Evolutionary conservation across 805 yeast species (phyloP).

Genomic region (Candida quercuum): DNA sequence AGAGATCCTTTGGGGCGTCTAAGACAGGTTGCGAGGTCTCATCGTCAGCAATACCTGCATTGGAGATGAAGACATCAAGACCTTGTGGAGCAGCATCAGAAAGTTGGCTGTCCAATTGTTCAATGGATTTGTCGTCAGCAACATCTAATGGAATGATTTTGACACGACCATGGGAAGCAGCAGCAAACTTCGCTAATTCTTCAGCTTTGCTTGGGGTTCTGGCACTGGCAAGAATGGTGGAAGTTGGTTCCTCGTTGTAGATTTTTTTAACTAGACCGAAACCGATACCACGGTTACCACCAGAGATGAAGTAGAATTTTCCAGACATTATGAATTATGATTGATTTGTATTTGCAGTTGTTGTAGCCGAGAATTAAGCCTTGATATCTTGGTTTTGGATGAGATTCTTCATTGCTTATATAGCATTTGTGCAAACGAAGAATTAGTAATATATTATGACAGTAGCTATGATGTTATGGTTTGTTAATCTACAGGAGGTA

Average conservation of each 20-base stretch:
- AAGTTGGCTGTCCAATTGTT: slow-evolving; percentile 10
- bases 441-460: too few relatives aligned
- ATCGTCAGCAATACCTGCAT: slow-evolving; percentile 21
- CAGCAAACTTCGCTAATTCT: slow-evolving; percentile 7
- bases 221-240: slow-evolving; percentile 10
- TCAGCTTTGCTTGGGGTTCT: slow-evolving; percentile 10
- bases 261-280: neutral
- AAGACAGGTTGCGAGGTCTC: neutral
- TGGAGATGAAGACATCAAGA: slow-evolving; percentile 23
- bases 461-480: too few relatives aligned
- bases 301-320: slow-evolving; percentile 2
- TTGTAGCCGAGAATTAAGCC: too few relatives aligned
- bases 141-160: slow-evolving; percentile 22
- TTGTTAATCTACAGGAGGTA: too few relatives aligned
- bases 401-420: too few relatives aligned
- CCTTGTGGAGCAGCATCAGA: slow-evolving; percentile 12
- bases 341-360: too few relatives aligned
- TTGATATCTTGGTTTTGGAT: too few relatives aligned
- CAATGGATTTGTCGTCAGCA: slow-evolving; percentile 13
- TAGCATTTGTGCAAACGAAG: too few relatives aligned
- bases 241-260: slow-evolving; percentile 1
- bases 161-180: slow-evolving; percentile 14
- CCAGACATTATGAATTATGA: too few relatives aligned
- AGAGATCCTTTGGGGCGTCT: slow-evolving; percentile 2
- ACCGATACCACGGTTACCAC: slow-evolving; percentile 5